Conservation (phyloP, 148 eudicot genomes). For the Euryodendron excelsum region DNA sequence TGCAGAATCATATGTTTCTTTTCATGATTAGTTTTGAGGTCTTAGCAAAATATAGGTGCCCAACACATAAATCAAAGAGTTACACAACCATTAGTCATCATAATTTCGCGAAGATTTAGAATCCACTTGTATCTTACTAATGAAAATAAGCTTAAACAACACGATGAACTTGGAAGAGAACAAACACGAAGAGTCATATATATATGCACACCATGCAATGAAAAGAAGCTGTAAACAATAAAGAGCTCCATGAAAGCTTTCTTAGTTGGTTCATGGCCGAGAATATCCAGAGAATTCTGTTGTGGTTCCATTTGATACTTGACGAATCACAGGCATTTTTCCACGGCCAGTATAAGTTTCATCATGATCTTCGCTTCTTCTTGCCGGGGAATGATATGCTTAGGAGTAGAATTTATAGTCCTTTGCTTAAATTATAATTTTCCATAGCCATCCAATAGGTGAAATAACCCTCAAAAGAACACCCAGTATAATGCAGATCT, state of each 20-base stretch:
- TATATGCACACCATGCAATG: neutral
- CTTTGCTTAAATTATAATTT: slow-evolving; percentile 27
- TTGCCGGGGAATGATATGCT: slow-evolving; percentile 1
- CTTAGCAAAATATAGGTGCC: too few species aligned
- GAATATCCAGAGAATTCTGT: neutral
- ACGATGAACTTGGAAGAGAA: too few species aligned
- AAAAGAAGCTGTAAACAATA: neutral
- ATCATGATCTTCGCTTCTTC: neutral
- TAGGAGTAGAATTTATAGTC: slow-evolving; percentile 32
- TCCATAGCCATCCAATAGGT: slow-evolving; percentile 37
- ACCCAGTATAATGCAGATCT: slow-evolving; percentile 42
- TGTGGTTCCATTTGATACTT: neutral
- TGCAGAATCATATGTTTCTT: too few species aligned
- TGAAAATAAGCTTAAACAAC: neutral
- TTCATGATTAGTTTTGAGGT: too few species aligned
- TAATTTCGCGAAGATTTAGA: neutral
- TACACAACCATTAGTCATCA: neutral
- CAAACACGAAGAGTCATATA: neutral
- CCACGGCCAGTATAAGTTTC: neutral
- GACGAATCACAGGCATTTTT: neutral
- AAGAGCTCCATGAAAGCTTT: neutral
- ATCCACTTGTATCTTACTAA: neutral
- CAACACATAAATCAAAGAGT: neutral
- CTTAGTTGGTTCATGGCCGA: neutral
- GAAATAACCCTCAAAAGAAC: slow-evolving; percentile 34